Base-by-base conservation (phyloP, 108 stramenopile genomes). In the Asterionellopsis glacialis region DNA sequence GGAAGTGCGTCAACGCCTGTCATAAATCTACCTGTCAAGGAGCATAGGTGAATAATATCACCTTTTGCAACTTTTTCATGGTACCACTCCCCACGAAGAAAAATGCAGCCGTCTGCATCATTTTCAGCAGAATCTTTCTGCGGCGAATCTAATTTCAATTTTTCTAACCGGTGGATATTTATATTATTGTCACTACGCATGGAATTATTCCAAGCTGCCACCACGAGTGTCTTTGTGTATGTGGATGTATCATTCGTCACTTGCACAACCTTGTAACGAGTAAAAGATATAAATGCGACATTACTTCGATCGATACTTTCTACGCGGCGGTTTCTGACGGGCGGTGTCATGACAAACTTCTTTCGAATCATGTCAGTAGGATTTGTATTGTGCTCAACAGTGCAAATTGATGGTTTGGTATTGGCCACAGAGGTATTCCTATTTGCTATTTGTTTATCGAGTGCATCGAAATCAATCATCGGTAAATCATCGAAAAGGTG, bases 61-160 rank as follows among this genome's bases (percentile, higher is more conserved):
- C 85, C 85, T 24, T 45, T 40, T 51, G 61, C 52, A 55, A 84
- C 75, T 21, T 58, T 45, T 1, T 84, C 78, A 33, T 85, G 78
- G 54, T 72, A 90, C 89, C 89, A 91, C 68, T 85, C 82, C 11
- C 93, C 93, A 10, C 83, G 75, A 19, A 94, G 76, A 55, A 77
- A 66, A 24, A 93, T 60, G 25, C 73, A 74, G 7, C 91, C 91
- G 56, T 79, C 73, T 51, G 68, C 41, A 25, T 55, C 15, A 33
- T 51, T 27, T 21, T 15, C 19, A 47, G 25, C 28, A 41, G 28
- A 11, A 15, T 52, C 63, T 11, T 14, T 64, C 41, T 19, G n/a
- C 27, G 1, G 60, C 25, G 9, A 55, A 25, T 41, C 54, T 68
- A 13, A 56, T 55, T 19, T 57, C 59, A 41, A 51, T 48, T n/a